Percentiles rank a stretch among this genome's conserved stretches.
These are phyloP conservation scores for Aureoboletus auriporus DNA, from an alignment of 768 basidiomycete species.

Conservation along the genomic window DNA sequence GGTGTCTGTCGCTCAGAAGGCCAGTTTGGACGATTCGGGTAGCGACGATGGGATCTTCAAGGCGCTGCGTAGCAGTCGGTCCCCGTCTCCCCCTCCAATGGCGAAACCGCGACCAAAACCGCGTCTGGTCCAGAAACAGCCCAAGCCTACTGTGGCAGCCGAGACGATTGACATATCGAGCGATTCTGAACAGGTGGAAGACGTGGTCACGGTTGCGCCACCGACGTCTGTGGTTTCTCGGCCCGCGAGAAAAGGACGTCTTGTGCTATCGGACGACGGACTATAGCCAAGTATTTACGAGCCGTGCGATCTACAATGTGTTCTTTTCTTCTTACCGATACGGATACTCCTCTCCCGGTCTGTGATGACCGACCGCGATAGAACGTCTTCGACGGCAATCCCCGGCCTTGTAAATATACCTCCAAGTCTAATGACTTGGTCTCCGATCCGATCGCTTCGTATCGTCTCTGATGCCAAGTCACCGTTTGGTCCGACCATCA, in stretches of 20 bases:
- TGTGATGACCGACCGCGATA: neutral
- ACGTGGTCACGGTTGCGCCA: neutral
- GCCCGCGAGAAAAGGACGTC: conserved; percentile 23
- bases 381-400: neutral
- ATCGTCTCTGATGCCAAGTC: conserved; percentile 11
- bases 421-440: conserved; percentile 1
- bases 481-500: conserved; percentile 2
- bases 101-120: conserved; percentile 32
- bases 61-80: conserved; percentile 22
- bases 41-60: conserved; percentile 25
- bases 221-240: conserved; percentile 10
- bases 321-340: neutral
- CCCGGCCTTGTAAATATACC: neutral
- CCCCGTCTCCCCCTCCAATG: conserved; percentile 16
- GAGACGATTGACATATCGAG: conserved; percentile 20
- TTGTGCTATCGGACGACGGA: conserved; percentile 40
- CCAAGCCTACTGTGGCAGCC: conserved; percentile 2
- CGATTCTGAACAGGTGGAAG: conserved; percentile 15
- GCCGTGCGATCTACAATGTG: conserved; percentile 5
- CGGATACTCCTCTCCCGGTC: no score
- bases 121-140: conserved; percentile 37
- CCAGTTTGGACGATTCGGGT: conserved; percentile 18
- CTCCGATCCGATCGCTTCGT: conserved; percentile 16
- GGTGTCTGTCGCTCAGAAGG: conserved; percentile 8
- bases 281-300: conserved; percentile 15